Evolutionary conservation across 768 basidiomycete genomes (phyloP).

Genomic region (Amanita thiersii): DNA sequence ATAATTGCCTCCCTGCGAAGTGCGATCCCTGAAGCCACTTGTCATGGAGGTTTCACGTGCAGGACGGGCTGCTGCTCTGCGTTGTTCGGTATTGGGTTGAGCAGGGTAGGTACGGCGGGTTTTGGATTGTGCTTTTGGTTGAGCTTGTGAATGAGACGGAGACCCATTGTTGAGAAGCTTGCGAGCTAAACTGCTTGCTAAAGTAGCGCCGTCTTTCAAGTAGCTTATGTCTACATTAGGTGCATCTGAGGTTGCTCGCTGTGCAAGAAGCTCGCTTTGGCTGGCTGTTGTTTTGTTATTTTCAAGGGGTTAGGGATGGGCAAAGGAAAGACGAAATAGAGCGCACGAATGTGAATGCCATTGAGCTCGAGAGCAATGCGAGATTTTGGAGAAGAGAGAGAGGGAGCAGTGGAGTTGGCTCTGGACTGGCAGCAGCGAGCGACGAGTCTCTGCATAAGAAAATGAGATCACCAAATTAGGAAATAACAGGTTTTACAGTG

Average conservation of each 20-base stretch:
- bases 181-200: constrained; percentile 16
- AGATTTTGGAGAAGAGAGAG: constrained; percentile 7
- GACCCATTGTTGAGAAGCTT: too few species aligned
- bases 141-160: too few species aligned
- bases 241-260: constrained; percentile 3
- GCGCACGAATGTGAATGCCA: constrained; percentile 27
- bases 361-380: constrained; percentile 17
- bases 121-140: too few species aligned
- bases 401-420: neutral
- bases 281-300: too few species aligned
- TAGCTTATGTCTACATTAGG: constrained; percentile 21
- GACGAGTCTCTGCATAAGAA: constrained; percentile 6
- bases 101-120: too few species aligned
- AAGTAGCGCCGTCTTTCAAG: constrained; percentile 17
- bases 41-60: constrained; percentile 13
- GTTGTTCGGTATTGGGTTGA: too few species aligned
- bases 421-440: neutral
- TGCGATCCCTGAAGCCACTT: too few species aligned
- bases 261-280: too few species aligned
- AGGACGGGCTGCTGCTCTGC: constrained; percentile 15
- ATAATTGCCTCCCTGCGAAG: too few species aligned
- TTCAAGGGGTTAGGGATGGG: too few species aligned
- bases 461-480: neutral
- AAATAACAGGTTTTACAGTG: neutral
- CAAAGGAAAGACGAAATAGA: neutral